Base-by-base conservation (phyloP, 2,329 filamentous ascomycete genomes). In the Ceratocystis cacaofunesta region DNA sequence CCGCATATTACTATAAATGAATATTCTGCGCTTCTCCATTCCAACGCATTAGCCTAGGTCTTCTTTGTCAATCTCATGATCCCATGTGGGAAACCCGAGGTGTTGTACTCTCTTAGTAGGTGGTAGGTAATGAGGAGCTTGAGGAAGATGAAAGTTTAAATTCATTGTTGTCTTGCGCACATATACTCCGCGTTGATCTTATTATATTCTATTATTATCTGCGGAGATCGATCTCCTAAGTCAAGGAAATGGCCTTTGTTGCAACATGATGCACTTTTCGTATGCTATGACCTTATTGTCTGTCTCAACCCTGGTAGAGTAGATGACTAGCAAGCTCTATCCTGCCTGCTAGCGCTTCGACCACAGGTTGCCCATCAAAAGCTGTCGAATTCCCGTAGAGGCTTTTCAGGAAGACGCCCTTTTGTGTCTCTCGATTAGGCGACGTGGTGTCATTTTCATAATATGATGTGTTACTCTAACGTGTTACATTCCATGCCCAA, bases 361-460 rank as follows among this genome's bases (percentile, higher is more conserved):
- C 36, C 36, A 15, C 12, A 41, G 36, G 10, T 15, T 28, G 8
- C 19, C 19, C 19, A 52, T 52, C 19, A 41, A 41, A 41, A 41
- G 3, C 12, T 41, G 22, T 28, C 19, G 19, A 15, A 25, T 52
- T 22, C 25, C 22, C 10, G 22, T 52, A 25, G 15, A 28, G 48
- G 22, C 8, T 25, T 28, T 52, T 25, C 48, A 52, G 4, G 48
- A 28, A 52, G 48, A 52, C 22, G 5, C 22, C 48, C 15, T 52
- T 52, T 28, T 22, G 48, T 52, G 48, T 52, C 48, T 50, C 48
- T 52, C 8, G 25, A 52, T 28, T 52, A 52, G 48, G 48, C 48
- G 48, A 52, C 19, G 22, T 25, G 22, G 55, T 36, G 55, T 58
- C 55, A 58, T 58, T 32, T 36, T 58, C 55, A 58, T 58, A 58